Base-by-base conservation (phyloP, 75 land plant genomes). In the Pseudotsuga menziesii region DNA sequence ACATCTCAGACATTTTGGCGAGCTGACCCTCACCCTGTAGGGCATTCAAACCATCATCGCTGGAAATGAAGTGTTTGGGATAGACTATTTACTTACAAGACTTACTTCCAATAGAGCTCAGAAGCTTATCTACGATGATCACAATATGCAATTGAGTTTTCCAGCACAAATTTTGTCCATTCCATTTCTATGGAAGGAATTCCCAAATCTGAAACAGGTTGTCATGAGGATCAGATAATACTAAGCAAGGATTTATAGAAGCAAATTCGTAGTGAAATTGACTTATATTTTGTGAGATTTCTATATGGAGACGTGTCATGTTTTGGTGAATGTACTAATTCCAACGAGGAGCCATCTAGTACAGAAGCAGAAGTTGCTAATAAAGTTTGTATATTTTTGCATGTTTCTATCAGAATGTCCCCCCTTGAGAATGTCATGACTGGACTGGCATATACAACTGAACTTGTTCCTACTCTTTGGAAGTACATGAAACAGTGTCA, bases 381-480 rank as follows among this genome's bases (percentile, higher is more conserved):
- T 39, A 88, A 88, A 71, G 85, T 84, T 67, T 93, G 94, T 80
- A 82, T 86, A 48, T 93, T 96, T 74, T 80, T 96, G 57, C 90
- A 91, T 80, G 87, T 88, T 41, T 77, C 82, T 25, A 87, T 93
- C 77, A 84, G 78, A 67, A 79, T 83, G 7, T 66, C 89, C 41
- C 96, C 93, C 23, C 78, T 77, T 39, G 82, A 86, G 69, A 77
- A 73, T 39, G 84, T 86, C 14, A 82, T 93, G 82, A 88, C 90
- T 62, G 84, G 82, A n/a, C 85, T 96, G 58, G 98, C 98, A 56
- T 96, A 91, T 73, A 80, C 81, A 72, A 92, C 96, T 58, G 87
- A 89, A 57, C 85, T 96, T 78, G 94, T 96, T 73, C 89, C 85
- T 71, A 77, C 83, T 14, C 90, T 96, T 13, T 96, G 98, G 98